These are phyloP conservation scores for Acer campestre DNA, from an alignment of 345 rosid species.

Conservation along the genomic window DNA sequence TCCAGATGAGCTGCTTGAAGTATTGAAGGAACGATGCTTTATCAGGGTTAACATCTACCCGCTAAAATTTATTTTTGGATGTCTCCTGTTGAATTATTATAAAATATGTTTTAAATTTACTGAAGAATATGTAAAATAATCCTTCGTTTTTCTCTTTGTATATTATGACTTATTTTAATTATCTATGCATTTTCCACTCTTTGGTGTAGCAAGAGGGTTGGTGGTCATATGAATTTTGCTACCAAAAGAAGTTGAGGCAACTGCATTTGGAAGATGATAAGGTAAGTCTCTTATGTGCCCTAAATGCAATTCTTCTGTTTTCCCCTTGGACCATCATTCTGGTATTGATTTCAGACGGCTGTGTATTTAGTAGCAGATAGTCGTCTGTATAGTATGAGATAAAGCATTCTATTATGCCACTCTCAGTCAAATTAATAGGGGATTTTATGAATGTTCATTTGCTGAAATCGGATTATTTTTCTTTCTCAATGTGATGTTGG, in stretches of 20 bases:
- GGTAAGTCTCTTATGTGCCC: slow-evolving; percentile 38
- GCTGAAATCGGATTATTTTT: background rate
- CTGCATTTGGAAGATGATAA: slow-evolving; percentile 72
- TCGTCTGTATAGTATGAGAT: background rate
- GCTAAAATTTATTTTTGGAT: background rate
- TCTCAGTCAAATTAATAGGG: background rate
- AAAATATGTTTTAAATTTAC: background rate
- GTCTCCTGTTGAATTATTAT: slow-evolving; percentile 7
- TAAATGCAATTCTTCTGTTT: slow-evolving; percentile 1
- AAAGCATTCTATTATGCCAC: background rate
- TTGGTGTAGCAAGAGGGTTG: slow-evolving; percentile 93
- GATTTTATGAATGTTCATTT: background rate
- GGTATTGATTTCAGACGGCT: background rate
- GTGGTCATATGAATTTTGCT: slow-evolving; percentile 98
- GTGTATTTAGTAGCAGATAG: background rate
- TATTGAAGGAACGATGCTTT: slow-evolving; percentile 60
- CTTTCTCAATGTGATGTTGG: background rate
- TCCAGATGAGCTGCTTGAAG: slow-evolving; percentile 88
- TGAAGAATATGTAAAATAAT: background rate
- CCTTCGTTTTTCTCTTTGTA: background rate
- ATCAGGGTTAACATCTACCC: slow-evolving; percentile 48
- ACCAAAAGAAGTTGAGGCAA: slow-evolving; percentile 55
- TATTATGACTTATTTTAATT: background rate
- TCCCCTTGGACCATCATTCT: background rate
- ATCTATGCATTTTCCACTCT: background rate